These are phyloP conservation scores for Saccharomycopsis fermentans DNA, from an alignment of 805 yeast genomes.

Conservation along the genomic window DNA sequence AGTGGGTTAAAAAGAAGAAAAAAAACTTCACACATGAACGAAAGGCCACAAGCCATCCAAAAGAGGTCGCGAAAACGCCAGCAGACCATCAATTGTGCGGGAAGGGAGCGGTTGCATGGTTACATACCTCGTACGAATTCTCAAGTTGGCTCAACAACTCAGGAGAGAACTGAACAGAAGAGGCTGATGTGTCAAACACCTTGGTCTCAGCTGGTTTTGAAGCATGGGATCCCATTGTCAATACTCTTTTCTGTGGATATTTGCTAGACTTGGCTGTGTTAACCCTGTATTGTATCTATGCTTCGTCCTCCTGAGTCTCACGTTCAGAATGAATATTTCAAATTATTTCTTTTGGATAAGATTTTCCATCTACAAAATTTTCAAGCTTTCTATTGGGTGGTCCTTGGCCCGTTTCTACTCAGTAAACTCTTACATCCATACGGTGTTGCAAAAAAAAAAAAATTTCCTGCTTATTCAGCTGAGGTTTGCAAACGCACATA, in stretches of 20 bases:
- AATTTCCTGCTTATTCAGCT: too few relatives aligned
- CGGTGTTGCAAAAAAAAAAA: too few relatives aligned
- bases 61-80: background rate
- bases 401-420: too few relatives aligned
- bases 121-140: slow-evolving; percentile 41
- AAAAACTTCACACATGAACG: too few relatives aligned
- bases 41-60: background rate
- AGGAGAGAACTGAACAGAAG: slow-evolving; percentile 61
- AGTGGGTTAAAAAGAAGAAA: too few relatives aligned
- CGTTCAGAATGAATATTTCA: background rate
- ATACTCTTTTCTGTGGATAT: background rate
- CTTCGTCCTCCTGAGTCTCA: background rate
- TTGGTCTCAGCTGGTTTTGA: slow-evolving; percentile 53
- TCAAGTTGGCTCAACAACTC: slow-evolving; percentile 56
- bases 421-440: too few relatives aligned
- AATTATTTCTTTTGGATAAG: background rate
- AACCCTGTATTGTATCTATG: background rate
- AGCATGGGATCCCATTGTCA: slow-evolving; percentile 47
- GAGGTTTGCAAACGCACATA: too few relatives aligned
- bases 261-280: background rate
- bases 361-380: background rate
- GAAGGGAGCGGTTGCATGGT: background rate
- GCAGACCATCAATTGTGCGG: background rate
- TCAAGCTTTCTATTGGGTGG: background rate
- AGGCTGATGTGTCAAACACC: slow-evolving; percentile 47